Evolutionary conservation across 163 green algal genomes (phyloP).

Genomic region (Coccomyxa subellipsoidea): DNA sequence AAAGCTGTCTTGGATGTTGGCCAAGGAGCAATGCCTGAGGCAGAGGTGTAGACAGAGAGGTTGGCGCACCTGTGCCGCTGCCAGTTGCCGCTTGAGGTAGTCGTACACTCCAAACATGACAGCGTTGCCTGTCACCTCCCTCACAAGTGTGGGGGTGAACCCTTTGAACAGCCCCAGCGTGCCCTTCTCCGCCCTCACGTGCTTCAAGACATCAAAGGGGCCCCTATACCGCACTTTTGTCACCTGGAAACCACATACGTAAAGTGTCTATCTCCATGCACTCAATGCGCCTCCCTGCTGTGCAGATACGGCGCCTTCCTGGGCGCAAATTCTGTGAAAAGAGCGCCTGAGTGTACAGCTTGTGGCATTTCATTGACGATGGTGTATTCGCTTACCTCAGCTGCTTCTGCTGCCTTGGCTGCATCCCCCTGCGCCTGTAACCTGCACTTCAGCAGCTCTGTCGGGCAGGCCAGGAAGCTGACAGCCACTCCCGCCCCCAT

Average conservation of each 20-base stretch:
- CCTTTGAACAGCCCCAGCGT: slow-evolving; percentile 57
- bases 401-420: background rate
- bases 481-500: slow-evolving; percentile 59
- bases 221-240: slow-evolving; percentile 39
- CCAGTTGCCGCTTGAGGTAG: slow-evolving; percentile 49
- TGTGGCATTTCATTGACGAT: no score
- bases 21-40: background rate
- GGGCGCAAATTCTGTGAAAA: no score
- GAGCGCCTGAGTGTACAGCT: no score
- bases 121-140: slow-evolving; percentile 58
- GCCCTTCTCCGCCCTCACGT: slow-evolving; percentile 60
- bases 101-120: slow-evolving; percentile 80
- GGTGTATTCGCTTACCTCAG: background rate
- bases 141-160: slow-evolving; percentile 53
- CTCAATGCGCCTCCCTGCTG: no score
- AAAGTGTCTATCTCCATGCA: background rate
- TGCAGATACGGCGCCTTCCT: background rate
- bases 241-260: background rate
- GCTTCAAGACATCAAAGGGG: slow-evolving; percentile 63
- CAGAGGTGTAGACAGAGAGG: background rate
- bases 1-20: background rate
- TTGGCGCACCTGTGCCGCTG: slow-evolving; percentile 28
- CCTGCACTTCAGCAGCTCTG: slow-evolving; percentile 84
- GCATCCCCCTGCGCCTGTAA: slow-evolving; percentile 45
- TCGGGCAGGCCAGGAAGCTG: slow-evolving; percentile 73